These are phyloP conservation scores for Rhodotorula sp. DNA, from an alignment of 1,284 basidiomycete genomes.

Conservation along the genomic window DNA sequence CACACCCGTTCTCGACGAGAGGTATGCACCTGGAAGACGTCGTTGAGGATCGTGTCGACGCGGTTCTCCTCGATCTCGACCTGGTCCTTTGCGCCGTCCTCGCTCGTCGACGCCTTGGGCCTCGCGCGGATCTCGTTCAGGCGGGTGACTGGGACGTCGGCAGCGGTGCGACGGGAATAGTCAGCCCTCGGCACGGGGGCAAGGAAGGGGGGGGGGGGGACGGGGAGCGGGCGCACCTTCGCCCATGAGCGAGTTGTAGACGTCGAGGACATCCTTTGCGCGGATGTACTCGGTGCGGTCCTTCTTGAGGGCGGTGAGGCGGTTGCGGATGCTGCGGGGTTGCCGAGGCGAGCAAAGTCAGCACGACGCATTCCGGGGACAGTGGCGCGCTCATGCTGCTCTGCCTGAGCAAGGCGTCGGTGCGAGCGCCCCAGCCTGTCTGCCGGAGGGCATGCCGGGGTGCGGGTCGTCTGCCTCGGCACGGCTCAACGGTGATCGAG, in stretches of 20 bases:
- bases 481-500: too few relatives aligned
- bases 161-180: slow-evolving; percentile 62
- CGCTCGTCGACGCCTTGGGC: background rate
- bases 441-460: too few relatives aligned
- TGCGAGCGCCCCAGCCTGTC: too few relatives aligned
- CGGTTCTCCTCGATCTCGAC: slow-evolving; percentile 59
- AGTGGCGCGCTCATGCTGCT: too few relatives aligned
- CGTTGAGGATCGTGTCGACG: slow-evolving; percentile 85
- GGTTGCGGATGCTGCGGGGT: slow-evolving; percentile 77
- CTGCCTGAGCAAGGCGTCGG: too few relatives aligned
- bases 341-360: slow-evolving; percentile 37
- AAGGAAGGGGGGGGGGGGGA: background rate
- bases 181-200: background rate
- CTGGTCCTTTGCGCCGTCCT: slow-evolving; percentile 40
- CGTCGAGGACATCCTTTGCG: slow-evolving; percentile 80
- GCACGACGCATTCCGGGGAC: background rate
- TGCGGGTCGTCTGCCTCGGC: too few relatives aligned
- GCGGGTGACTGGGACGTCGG: slow-evolving; percentile 58
- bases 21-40: slow-evolving; percentile 76
- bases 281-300: slow-evolving; percentile 55
- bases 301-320: slow-evolving; percentile 61
- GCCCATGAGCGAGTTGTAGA: slow-evolving; percentile 92
- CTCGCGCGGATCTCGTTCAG: slow-evolving; percentile 85
- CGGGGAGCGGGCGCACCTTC: slow-evolving; percentile 66
- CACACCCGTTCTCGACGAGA: too few relatives aligned